Conservation (phyloP, 2,329 filamentous ascomycete genomes). For the Sporothrix mexicana region DNA sequence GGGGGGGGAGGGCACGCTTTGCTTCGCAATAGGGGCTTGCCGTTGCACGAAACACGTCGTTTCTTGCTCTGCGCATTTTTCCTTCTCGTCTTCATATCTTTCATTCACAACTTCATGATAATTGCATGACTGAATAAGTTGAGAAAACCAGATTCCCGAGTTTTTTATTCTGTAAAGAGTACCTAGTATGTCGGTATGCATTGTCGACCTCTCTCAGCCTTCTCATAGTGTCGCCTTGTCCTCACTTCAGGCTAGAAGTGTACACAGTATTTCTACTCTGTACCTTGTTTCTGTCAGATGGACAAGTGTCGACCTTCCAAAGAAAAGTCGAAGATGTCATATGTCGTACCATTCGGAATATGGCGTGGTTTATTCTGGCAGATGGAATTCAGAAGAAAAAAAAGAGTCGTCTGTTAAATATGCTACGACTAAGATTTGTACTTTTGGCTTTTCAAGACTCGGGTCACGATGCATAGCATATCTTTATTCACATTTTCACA, state of each 20-base stretch:
- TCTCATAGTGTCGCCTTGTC: background rate
- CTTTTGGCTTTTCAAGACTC: too few species aligned
- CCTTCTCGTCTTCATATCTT: background rate
- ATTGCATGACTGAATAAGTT: background rate
- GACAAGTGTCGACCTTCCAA: background rate
- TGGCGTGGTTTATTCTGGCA: background rate
- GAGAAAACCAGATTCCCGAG: background rate
- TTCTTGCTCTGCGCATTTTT: slow-evolving; percentile 1
- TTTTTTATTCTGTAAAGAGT: background rate
- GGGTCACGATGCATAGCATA: background rate
- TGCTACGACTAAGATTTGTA: too few species aligned
- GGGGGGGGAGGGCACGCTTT: background rate
- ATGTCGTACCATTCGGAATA: background rate
- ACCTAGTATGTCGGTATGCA: too few species aligned
- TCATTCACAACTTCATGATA: background rate
- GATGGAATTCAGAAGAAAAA: too few species aligned
- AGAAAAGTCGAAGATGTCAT: background rate
- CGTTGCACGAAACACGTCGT: background rate
- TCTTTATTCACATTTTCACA: background rate
- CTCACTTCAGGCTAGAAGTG: background rate
- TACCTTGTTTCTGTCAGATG: slow-evolving; percentile 11
- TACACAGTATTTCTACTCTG: background rate
- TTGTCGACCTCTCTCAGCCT: background rate
- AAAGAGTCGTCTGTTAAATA: too few species aligned
- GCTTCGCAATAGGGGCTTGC: slow-evolving; percentile 4